Evolutionary conservation across 208 protist genomes (phyloP), one percentile per base, ranked within the genome.

Genomic region (Trypanosoma boissoni): DNA sequence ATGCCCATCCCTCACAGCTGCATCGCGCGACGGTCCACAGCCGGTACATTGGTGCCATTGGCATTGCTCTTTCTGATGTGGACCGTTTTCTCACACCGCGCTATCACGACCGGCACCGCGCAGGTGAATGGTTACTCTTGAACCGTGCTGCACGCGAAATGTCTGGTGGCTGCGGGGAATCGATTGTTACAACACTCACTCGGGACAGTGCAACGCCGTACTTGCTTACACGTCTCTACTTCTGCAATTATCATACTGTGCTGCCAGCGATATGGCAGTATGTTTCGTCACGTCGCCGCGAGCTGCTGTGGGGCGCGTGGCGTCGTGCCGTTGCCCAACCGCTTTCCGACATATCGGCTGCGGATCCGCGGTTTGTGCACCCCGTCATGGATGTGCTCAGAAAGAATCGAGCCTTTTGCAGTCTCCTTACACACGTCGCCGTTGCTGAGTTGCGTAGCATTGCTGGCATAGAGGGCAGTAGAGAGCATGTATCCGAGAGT

Each of bases 71-170:
- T 51, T 26, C 68, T 0, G 74, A 85, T 49, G 50, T 71, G 3
- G 81, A 88, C 32, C 58, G 50, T 6, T 84, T 80, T 67, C 52
- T 82, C 26, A 73, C 37, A 12, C 60, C 61, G 34, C 63, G 65
- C 2, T 41, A 73, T 58, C 55, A 56, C 55, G 45, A 26, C 24
- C 28, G 51, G 2, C 26, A 51, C 20, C 20, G 26, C 6, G 42
- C 39, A 12, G 56, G 42, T 12, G 9, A 72, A 1, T 65, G 49
- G 59, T 2, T 50, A 21, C 45, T 60, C 3, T 36, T 72, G 29
- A n/a, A n/a, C n/a, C n/a, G n/a, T n/a, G n/a, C n/a, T n/a, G n/a
- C n/a, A n/a, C n/a, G n/a, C n/a, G n/a, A n/a, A n/a, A n/a, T n/a
- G n/a, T n/a, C n/a, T n/a, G n/a, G n/a, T n/a, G n/a, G n/a, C n/a